A percentile compares a stretch with the other conserved stretches of the same genome.
phyloP scores from a whole-genome alignment of 441 rosid genomes.

The Syzygium malaccense region DNA sequence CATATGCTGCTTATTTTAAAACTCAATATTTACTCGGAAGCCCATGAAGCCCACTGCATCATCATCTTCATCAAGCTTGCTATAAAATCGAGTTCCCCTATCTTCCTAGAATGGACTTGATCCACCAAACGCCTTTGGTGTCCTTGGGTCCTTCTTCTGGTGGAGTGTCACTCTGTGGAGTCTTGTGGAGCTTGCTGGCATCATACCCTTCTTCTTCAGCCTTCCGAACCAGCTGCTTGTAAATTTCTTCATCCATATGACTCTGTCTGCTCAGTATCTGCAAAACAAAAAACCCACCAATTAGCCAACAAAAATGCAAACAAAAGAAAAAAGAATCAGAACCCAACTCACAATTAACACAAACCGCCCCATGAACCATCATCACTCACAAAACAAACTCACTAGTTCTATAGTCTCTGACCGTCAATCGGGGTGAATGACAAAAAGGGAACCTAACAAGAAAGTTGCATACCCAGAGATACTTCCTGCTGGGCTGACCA shows the following conservation, averaged over 20 bases:
- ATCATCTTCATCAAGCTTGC: neutral
- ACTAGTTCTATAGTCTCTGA: neutral
- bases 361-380: neutral
- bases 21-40: neutral
- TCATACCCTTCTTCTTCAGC: conserved; percentile 64
- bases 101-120: conserved; percentile 63
- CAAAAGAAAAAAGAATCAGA: neutral
- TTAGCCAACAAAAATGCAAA: neutral
- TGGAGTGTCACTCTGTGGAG: conserved; percentile 58
- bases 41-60: neutral
- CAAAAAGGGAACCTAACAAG: neutral
- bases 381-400: neutral
- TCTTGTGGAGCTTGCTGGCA: conserved; percentile 64
- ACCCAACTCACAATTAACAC: neutral
- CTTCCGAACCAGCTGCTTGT: conserved; percentile 47
- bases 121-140: conserved; percentile 84
- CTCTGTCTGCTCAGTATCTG: conserved; percentile 68
- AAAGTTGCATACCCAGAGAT: conserved; percentile 58
- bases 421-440: neutral
- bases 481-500: conserved; percentile 63
- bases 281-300: neutral
- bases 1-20: neutral
- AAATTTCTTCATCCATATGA: conserved; percentile 54
- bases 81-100: conserved; percentile 9
- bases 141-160: conserved; percentile 53